These are phyloP conservation scores for Agrostemma githago DNA, from an alignment of 148 eudicot species.

Conservation along the genomic window DNA sequence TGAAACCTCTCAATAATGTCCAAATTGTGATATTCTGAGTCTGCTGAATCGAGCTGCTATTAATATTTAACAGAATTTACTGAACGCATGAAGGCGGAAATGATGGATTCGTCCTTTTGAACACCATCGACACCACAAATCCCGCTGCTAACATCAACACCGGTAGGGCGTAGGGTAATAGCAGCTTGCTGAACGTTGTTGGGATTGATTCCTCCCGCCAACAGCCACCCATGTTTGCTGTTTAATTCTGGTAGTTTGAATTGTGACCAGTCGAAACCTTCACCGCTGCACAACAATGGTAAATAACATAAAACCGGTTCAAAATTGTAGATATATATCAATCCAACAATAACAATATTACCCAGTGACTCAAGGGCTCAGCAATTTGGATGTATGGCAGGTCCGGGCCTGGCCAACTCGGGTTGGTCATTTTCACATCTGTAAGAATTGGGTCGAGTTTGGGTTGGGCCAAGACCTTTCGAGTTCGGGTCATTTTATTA, in stretches of 20 bases:
- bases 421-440: no score
- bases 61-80: constrained; percentile 51
- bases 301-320: neutral
- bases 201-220: constrained; percentile 83
- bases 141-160: constrained; percentile 91
- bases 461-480: no score
- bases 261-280: constrained; percentile 76
- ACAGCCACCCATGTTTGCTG: constrained; percentile 83
- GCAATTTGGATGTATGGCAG: no score
- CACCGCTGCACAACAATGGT: constrained; percentile 50
- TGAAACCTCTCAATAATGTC: no score
- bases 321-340: neutral
- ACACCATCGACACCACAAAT: constrained; percentile 76
- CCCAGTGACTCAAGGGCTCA: no score
- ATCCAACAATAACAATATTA: no score
- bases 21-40: no score
- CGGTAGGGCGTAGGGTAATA: constrained; percentile 60
- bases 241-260: constrained; percentile 59
- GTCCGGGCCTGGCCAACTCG: no score
- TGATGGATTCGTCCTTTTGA: constrained; percentile 51
- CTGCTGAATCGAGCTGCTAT: neutral
- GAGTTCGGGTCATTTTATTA: no score
- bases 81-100: constrained; percentile 62
- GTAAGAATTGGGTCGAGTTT: no score
- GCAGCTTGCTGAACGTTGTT: constrained; percentile 62